Conservation (phyloP, 1,284 basidiomycete species). For the Irpex lacteus region DNA sequence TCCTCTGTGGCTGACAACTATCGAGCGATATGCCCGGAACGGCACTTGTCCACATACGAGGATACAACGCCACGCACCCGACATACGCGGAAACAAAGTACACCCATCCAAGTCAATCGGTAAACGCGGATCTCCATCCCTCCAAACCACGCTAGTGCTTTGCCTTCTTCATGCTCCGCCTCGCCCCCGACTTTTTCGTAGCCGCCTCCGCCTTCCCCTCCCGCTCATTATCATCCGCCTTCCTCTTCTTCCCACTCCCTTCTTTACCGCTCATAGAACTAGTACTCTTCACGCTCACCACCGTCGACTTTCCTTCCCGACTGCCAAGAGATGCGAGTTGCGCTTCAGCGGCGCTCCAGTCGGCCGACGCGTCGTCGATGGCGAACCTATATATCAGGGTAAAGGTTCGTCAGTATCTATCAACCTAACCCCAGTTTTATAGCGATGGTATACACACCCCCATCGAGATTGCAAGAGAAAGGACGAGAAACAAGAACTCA, state of each 20-base stretch:
- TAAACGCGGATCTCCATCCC: neutral
- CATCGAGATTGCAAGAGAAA: neutral
- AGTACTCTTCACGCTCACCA: constrained; percentile 71
- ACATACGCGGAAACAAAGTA: neutral
- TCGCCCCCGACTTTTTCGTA: constrained; percentile 47
- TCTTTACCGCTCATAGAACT: neutral
- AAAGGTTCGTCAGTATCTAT: neutral
- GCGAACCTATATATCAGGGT: constrained; percentile 57
- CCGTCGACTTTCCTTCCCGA: constrained; percentile 53
- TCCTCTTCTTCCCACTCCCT: constrained; percentile 55
- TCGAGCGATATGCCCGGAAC: neutral
- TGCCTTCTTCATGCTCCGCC: constrained; percentile 54
- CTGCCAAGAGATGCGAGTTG: constrained; percentile 57
- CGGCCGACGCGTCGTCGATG: constrained; percentile 65
- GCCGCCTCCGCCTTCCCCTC: constrained; percentile 34
- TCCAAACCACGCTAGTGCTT: constrained; percentile 39
- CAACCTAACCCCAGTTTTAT: constrained; percentile 4
- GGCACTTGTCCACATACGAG: neutral
- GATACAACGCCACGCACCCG: neutral
- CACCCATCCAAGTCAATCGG: neutral
- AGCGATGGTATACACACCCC: neutral
- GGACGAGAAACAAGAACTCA: constrained; percentile 43
- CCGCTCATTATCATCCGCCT: constrained; percentile 41
- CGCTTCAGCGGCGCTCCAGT: constrained; percentile 74
- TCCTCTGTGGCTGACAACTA: too few species aligned